Conservation (phyloP, 768 basidiomycete species). For the Tubosaeta brunneosetosa region DNA sequence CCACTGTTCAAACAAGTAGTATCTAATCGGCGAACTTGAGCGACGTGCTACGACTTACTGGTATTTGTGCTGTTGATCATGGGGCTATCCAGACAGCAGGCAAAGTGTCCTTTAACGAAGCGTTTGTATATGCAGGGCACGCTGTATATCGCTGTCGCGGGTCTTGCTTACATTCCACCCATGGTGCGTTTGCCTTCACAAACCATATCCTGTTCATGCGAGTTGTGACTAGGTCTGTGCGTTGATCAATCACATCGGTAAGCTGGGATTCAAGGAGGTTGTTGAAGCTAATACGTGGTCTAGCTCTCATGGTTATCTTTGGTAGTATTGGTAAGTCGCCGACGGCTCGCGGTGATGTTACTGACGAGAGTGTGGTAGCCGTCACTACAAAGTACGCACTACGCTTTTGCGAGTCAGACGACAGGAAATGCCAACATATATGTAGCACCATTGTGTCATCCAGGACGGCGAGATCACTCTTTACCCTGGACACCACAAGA, state of each 20-base stretch:
- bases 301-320: background rate
- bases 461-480: slow-evolving; percentile 11
- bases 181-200: background rate
- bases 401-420: background rate
- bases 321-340: slow-evolving; percentile 3
- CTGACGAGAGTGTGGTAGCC: slow-evolving; percentile 7
- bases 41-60: slow-evolving; percentile 15
- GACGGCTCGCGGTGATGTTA: background rate
- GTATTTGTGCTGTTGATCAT: slow-evolving; percentile 15
- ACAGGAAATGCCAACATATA: background rate
- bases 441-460: slow-evolving; percentile 7
- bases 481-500: background rate
- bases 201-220: background rate
- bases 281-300: too few relatives aligned
- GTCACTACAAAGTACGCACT: slow-evolving; percentile 6
- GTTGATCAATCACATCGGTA: slow-evolving; percentile 1
- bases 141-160: slow-evolving; percentile 11
- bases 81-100: slow-evolving; percentile 11
- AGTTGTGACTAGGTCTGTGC: slow-evolving; percentile 4
- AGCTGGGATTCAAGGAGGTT: background rate
- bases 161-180: slow-evolving; percentile 11
- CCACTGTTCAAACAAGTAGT: background rate
- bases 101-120: slow-evolving; percentile 11
- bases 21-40: slow-evolving; percentile 5
- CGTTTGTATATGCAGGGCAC: slow-evolving; percentile 17